Conservation (phyloP, 2,329 filamentous ascomycete genomes). For the Nakataea oryzae region DNA sequence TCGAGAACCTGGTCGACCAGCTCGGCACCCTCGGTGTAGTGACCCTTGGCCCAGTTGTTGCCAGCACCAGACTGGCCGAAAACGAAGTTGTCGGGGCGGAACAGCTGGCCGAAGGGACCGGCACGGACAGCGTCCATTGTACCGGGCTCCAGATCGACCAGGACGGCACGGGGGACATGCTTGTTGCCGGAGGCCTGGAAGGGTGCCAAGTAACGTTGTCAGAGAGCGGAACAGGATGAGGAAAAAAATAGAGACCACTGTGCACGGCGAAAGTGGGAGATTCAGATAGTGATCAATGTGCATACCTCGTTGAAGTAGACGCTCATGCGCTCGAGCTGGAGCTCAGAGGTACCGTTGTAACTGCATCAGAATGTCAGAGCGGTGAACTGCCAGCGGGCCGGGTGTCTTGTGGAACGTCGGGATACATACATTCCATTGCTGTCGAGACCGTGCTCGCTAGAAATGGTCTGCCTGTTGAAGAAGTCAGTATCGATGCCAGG, state of each 20-base stretch:
- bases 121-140: slow-evolving; percentile 99
- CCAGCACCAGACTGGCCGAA: slow-evolving; percentile 99
- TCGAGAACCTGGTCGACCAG: slow-evolving; percentile 97
- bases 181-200: slow-evolving; percentile 87
- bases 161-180: slow-evolving; percentile 97
- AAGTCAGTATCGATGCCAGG: slow-evolving; percentile 24
- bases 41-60: slow-evolving; percentile 99
- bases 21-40: slow-evolving; percentile 99
- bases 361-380: slow-evolving; percentile 33
- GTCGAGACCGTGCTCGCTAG: slow-evolving; percentile 92
- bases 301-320: slow-evolving; percentile 46
- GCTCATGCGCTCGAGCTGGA: slow-evolving; percentile 98
- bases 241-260: not conserved
- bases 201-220: not conserved
- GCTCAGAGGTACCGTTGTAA: slow-evolving; percentile 96
- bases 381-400: not conserved
- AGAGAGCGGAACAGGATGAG: not conserved
- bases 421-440: slow-evolving; percentile 81
- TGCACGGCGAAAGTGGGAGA: not conserved
- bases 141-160: slow-evolving; percentile 98
- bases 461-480: slow-evolving; percentile 60
- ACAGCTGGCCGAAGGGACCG: slow-evolving; percentile 96
- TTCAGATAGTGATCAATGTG: slow-evolving; percentile 3
- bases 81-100: slow-evolving; percentile 99
- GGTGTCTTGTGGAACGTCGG: slow-evolving; percentile 6